Percentiles rank a stretch among this genome's conserved stretches.
Conservation (phyloP, 805 yeast genomes). For the Candida montana region DNA sequence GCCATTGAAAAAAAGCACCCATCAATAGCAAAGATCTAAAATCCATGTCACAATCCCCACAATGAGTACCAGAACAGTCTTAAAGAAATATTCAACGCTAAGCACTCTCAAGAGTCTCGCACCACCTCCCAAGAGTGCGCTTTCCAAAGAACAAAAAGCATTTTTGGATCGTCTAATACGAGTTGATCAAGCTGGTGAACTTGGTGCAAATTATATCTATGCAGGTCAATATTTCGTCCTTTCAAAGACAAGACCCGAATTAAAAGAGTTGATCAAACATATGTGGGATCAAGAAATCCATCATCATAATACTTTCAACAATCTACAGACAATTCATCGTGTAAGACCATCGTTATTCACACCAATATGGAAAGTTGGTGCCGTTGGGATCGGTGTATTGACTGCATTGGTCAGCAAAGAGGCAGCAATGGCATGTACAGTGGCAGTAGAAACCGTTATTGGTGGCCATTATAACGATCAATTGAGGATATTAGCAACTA, state of each 20-base stretch:
- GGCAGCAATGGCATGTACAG: constrained; percentile 99
- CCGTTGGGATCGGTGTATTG: constrained; percentile 76
- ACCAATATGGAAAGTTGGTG: constrained; percentile 92
- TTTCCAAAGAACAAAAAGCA: constrained; percentile 55
- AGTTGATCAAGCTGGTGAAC: constrained; percentile 97
- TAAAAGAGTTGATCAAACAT: constrained; percentile 46
- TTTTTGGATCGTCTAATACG: constrained; percentile 70
- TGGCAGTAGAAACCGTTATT: constrained; percentile 96
- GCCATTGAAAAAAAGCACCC: no score
- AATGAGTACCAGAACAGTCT: background rate
- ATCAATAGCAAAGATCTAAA: no score
- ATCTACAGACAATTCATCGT: constrained; percentile 65
- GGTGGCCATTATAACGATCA: constrained; percentile 95
- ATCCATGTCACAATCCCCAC: background rate
- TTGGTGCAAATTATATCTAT: constrained; percentile 92
- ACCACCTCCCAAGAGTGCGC: constrained; percentile 9
- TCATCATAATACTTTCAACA: constrained; percentile 82
- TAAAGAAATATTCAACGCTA: constrained; percentile 1
- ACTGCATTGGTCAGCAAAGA: constrained; percentile 87
- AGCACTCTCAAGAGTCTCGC: background rate
- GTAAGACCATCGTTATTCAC: constrained; percentile 90
- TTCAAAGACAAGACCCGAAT: constrained; percentile 60
- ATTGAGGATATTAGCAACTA: constrained; percentile 66
- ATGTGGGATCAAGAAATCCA: constrained; percentile 99
- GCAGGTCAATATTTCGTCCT: constrained; percentile 83